Base-by-base conservation (phyloP, 306 rosid species). In the Purshia tridentata region DNA sequence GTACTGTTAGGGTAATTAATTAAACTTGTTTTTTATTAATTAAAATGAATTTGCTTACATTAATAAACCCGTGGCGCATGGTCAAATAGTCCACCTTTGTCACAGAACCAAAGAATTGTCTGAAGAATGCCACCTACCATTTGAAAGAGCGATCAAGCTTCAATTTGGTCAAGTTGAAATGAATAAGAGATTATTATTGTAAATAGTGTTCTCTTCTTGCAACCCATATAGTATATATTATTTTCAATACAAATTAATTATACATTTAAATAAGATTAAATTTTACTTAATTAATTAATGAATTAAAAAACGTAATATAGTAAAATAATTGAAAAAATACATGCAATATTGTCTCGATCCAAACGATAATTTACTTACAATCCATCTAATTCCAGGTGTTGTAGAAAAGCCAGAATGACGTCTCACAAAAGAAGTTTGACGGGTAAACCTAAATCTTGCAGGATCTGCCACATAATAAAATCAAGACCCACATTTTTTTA, bases 1-100 rank as follows among this genome's bases (percentile, higher is more conserved):
- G n/a, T n/a, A n/a, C n/a, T n/a, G n/a, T n/a, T n/a, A n/a, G n/a
- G n/a, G n/a, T n/a, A n/a, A n/a, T n/a, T n/a, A n/a, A n/a, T n/a
- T n/a, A n/a, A n/a, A n/a, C n/a, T n/a, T n/a, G n/a, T n/a, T n/a
- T n/a, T n/a, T n/a, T n/a, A n/a, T n/a, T n/a, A n/a, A n/a, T n/a
- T n/a, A 29, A 29, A 29, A 29, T 29, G 35, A 29, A 3, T 3
- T 22, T 2, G 74, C 84, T 9, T 57, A 90, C 91, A n/a, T 83
- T 88, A 10, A 91, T 88, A 78, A 91, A 91, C 57, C 97, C 92
- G 44, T 78, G 86, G 0, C 92, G 87, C 85, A 88, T 84, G 9
- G 90, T 91, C 80, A 82, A 51, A 77, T 91, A 91, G 82, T 91
- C 94, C n/a, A 88, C 90, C 72, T 86, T 86, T 6, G 85, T 78